Conservation (phyloP, 495 filamentous ascomycete genomes). For the Sporormia fimetaria region DNA sequence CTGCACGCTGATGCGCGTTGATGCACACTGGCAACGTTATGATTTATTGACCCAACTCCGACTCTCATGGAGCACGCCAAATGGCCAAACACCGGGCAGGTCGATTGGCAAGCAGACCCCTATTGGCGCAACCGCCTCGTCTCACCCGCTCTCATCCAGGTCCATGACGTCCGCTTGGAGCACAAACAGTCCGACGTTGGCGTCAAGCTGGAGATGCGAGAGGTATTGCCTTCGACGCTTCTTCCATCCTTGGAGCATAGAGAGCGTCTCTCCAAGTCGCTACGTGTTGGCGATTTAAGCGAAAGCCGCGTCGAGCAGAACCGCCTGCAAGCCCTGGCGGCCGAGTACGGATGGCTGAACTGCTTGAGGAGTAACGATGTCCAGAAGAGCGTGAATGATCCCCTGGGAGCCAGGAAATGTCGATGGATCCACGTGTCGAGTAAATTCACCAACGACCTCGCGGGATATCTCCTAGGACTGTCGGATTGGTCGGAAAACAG, state of each 20-base stretch:
- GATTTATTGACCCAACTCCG: too few relatives aligned
- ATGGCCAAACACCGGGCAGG: conserved; percentile 8
- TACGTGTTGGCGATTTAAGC: conserved; percentile 15
- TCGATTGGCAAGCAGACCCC: conserved; percentile 28
- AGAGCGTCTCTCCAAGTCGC: conserved; percentile 10
- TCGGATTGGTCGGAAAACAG: conserved; percentile 22
- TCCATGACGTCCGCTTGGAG: conserved; percentile 31
- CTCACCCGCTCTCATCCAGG: conserved; percentile 31
- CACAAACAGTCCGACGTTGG: conserved; percentile 10
- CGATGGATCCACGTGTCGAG: conserved; percentile 35
- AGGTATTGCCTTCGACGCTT: conserved; percentile 25
- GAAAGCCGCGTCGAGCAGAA: conserved; percentile 28
- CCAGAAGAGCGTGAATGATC: conserved; percentile 23
- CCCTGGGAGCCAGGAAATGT: conserved; percentile 23
- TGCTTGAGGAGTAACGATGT: conserved; percentile 22
- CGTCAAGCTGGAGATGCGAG: conserved; percentile 30
- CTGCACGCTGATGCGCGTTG: too few relatives aligned
- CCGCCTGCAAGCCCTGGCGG: conserved; percentile 23
- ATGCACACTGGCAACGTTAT: too few relatives aligned
- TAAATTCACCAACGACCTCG: conserved; percentile 32
- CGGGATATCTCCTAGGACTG: conserved; percentile 26
- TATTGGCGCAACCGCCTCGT: conserved; percentile 30
- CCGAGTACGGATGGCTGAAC: conserved; percentile 34
- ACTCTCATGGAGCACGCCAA: conserved; percentile 20
- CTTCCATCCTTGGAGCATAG: conserved; percentile 24